Base-by-base conservation (phyloP, 305 asterid species). In the Rubia balearica region DNA sequence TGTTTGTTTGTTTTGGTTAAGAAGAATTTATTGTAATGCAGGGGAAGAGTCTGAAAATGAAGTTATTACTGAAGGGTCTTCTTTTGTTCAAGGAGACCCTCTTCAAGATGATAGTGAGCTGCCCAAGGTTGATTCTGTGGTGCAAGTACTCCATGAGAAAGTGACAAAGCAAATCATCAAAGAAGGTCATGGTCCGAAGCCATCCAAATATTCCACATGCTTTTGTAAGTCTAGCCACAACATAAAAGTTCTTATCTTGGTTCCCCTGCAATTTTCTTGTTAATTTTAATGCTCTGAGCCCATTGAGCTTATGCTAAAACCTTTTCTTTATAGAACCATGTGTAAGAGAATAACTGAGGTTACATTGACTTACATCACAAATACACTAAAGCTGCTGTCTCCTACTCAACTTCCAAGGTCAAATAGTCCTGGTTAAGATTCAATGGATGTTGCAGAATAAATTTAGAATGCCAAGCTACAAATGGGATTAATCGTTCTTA, bases 151-250 rank as follows among this genome's bases (percentile, higher is more conserved):
- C 66, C 96, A 91, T 56, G 98, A 88, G 77, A 94, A 94, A 81
- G 98, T 94, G 76, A 85, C 79, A 11, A 94, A 89, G 88, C 96
- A 91, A 78, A 81, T 89, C 68, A 77, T 89, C 16, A 94, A 87
- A 82, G 98, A 94, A 79, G 96, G 96, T 63, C 91, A 86, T 75
- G 99, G 96, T 72, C 93, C 86, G 84, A 91, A 87, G 85, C 98
- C 99, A 70, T 84, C 99, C 55, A 94, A 91, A 77, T 91, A 91
- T 77, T 90, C 99, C 17, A 94, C 96, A 70, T 94, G 99, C 86
- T 94, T 94, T 70, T 67, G 99, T 94, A 87, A 88, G 96, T 83
- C 57, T 14, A 51, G 38, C 70, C 40, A 16, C 24, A 48, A 62
- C 36, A 7, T 49, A 40, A 16, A 56, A 21, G 7, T 43, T 61